Evolutionary conservation across 139 green algal genomes (phyloP).

Genomic region (Micractinium sp.): DNA sequence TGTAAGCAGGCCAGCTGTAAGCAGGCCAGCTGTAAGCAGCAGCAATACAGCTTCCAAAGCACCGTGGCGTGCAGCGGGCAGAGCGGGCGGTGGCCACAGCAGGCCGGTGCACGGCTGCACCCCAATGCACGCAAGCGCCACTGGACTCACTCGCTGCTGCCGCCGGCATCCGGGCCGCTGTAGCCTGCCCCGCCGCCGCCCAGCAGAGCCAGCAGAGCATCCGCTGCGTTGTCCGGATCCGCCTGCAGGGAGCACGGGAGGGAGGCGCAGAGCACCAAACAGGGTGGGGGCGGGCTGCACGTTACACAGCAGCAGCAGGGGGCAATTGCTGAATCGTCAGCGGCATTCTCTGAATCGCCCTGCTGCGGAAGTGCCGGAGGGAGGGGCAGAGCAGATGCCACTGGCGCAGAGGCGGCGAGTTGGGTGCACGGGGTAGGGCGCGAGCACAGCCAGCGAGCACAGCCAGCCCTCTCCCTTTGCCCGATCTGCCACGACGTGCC

Average conservation of each 20-base stretch:
- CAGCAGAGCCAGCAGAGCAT: constrained; percentile 18
- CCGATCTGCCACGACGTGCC: too few relatives aligned
- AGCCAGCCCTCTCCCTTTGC: too few relatives aligned
- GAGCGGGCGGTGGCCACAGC: neutral
- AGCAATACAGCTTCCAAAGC: neutral
- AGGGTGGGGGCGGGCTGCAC: neutral
- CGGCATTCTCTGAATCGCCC: too few relatives aligned
- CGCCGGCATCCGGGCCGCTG: neutral
- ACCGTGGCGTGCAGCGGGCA: neutral
- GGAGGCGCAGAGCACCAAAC: neutral
- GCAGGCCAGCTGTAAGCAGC: neutral
- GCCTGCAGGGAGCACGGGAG: neutral
- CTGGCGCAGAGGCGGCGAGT: neutral
- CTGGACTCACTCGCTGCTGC: neutral
- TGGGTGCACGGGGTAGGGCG: neutral
- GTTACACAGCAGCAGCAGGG: neutral
- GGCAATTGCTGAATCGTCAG: too few relatives aligned
- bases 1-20: neutral
- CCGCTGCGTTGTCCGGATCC: neutral
- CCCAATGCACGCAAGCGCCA: too few relatives aligned
- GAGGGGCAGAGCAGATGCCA: neutral
- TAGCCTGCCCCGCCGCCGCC: neutral
- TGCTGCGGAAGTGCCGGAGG: too few relatives aligned
- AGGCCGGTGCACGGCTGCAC: too few relatives aligned
- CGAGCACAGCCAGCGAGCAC: too few relatives aligned